These are phyloP conservation scores for Chlorella variabilis DNA, from an alignment of 163 green algal genomes.

Conservation along the genomic window DNA sequence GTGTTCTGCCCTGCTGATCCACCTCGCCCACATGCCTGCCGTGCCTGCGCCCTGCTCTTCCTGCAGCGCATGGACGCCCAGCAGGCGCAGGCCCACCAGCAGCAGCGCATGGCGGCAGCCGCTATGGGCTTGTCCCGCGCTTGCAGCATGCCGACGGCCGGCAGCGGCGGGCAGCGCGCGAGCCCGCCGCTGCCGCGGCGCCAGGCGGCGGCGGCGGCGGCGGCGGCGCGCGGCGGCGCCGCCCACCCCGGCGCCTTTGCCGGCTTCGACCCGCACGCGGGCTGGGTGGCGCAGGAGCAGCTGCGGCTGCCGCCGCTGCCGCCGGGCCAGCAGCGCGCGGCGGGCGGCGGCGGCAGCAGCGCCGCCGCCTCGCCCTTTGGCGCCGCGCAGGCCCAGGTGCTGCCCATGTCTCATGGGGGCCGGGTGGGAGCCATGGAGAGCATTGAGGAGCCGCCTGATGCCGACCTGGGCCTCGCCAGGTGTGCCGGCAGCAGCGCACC, in stretches of 20 bases:
- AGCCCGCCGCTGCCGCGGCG: not conserved
- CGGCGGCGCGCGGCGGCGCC: too few relatives aligned
- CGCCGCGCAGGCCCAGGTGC: too few relatives aligned
- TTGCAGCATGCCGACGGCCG: not conserved
- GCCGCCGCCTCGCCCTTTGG: constrained; percentile 2
- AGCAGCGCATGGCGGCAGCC: not conserved
- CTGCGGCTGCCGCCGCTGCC: not conserved
- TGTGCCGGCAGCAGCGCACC: not conserved
- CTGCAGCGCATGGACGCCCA: constrained; percentile 11
- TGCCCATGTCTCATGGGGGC: not conserved
- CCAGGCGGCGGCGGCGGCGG: not conserved
- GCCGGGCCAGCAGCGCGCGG: not conserved
- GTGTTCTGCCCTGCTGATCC: too few relatives aligned
- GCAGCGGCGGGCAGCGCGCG: not conserved
- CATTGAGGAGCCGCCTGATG: not conserved
- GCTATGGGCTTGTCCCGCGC: not conserved
- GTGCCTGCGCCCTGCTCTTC: not conserved
- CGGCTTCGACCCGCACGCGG: not conserved
- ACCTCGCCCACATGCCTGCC: not conserved
- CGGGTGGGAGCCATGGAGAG: not conserved
- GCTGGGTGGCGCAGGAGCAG: constrained; percentile 6
- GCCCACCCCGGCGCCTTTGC: too few relatives aligned
- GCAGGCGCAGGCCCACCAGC: not conserved
- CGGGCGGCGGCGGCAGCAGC: not conserved
- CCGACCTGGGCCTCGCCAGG: not conserved